Conservation (phyloP, 148 eudicot genomes). For the Selenicereus undatus region DNA sequence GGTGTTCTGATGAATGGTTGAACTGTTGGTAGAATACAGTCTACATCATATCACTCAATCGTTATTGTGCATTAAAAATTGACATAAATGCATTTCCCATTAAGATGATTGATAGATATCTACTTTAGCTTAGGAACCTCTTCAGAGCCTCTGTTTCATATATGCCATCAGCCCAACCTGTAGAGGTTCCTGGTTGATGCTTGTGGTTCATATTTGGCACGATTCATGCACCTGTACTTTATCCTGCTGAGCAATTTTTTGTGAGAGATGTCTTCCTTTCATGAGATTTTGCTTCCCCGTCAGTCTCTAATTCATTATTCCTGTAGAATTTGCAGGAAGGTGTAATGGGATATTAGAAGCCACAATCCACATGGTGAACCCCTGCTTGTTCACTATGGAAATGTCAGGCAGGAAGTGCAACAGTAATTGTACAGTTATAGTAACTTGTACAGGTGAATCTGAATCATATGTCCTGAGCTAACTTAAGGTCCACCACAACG, state of each 20-base stretch:
- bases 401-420: neutral
- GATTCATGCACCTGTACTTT: neutral
- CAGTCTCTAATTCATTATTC: neutral
- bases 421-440: constrained; percentile 19
- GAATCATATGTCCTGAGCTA: constrained; percentile 8
- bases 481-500: neutral
- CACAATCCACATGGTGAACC: neutral
- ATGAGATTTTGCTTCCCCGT: neutral
- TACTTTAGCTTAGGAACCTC: neutral
- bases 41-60: neutral
- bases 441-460: neutral
- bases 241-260: neutral
- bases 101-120: neutral
- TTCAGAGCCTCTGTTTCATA: neutral
- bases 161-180: neutral
- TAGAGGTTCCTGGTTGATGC: neutral
- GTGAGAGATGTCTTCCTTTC: neutral
- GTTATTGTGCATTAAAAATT: neutral
- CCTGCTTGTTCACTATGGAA: neutral
- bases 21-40: neutral
- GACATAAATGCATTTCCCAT: neutral
- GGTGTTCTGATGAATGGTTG: neutral
- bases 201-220: neutral
- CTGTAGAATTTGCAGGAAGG: constrained; percentile 19
- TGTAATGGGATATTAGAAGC: constrained; percentile 2